A percentile compares a stretch with the other conserved stretches of the same genome.
Evolutionary conservation across 2,329 filamentous ascomycete species (phyloP).

Genomic region (Alternaria viburni): DNA sequence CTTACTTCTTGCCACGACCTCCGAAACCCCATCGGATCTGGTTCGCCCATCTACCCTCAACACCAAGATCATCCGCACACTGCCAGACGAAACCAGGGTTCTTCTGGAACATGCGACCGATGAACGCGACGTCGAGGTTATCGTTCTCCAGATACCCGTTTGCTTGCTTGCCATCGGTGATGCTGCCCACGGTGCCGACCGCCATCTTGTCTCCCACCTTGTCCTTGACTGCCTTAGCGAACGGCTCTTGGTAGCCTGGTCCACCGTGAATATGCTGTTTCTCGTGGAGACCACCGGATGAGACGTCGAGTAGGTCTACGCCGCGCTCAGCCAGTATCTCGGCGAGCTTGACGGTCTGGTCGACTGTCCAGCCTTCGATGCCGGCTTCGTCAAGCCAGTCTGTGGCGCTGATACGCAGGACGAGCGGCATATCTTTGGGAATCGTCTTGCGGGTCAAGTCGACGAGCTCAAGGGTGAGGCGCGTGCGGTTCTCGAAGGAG

Average conservation of each 20-base stretch:
- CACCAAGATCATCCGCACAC: constrained; percentile 73
- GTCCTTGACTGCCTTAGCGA: constrained; percentile 74
- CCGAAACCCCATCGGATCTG: constrained; percentile 71
- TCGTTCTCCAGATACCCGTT: constrained; percentile 41
- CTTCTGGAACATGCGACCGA: constrained; percentile 78
- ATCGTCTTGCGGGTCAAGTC: constrained; percentile 68
- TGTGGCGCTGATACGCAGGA: constrained; percentile 74
- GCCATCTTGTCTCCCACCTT: constrained; percentile 74
- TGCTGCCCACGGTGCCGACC: constrained; percentile 77
- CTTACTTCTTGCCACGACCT: constrained; percentile 53
- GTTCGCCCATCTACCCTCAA: constrained; percentile 73
- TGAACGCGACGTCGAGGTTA: constrained; percentile 71
- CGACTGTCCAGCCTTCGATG: constrained; percentile 68
- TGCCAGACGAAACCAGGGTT: constrained; percentile 80
- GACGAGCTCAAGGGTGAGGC: constrained; percentile 71
- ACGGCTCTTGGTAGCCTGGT: constrained; percentile 75
- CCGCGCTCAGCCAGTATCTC: constrained; percentile 72
- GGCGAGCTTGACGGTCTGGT: constrained; percentile 69
- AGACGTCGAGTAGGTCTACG: constrained; percentile 84
- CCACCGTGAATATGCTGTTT: constrained; percentile 65
- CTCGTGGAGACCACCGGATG: constrained; percentile 73
- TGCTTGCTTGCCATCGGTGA: constrained; percentile 73
- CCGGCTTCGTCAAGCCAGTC: constrained; percentile 74
- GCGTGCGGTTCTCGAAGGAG: constrained; percentile 72
- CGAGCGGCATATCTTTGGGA: constrained; percentile 71